These are phyloP conservation scores for Pisolithus orientalis DNA, from an alignment of 768 basidiomycete genomes.

Conservation along the genomic window DNA sequence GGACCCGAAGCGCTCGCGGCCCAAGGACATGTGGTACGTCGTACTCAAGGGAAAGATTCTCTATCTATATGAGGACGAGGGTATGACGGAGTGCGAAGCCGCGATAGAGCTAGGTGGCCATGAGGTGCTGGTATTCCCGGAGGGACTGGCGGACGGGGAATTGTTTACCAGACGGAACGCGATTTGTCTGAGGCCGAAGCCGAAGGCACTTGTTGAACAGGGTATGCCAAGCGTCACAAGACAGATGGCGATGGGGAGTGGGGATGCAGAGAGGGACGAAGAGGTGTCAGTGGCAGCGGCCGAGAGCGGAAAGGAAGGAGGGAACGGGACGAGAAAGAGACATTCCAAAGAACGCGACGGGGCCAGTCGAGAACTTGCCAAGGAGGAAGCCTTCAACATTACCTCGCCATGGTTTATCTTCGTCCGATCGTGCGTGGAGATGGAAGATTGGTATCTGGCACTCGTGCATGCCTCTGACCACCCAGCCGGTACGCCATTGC, in stretches of 20 bases:
- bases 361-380: slow-evolving; percentile 27
- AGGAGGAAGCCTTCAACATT: slow-evolving; percentile 45
- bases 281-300: slow-evolving; percentile 28
- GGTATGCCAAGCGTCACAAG: slow-evolving; percentile 45
- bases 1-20: slow-evolving; percentile 75
- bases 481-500: slow-evolving; percentile 54
- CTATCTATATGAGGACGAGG: slow-evolving; percentile 92
- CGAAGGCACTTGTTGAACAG: slow-evolving; percentile 22
- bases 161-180: slow-evolving; percentile 88
- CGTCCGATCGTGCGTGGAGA: slow-evolving; percentile 78
- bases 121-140: slow-evolving; percentile 69
- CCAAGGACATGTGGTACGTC: slow-evolving; percentile 91
- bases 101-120: slow-evolving; percentile 83
- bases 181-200: slow-evolving; percentile 65
- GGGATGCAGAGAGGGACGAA: slow-evolving; percentile 20
- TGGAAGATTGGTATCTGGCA: slow-evolving; percentile 96
- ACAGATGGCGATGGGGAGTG: not conserved
- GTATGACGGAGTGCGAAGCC: slow-evolving; percentile 83
- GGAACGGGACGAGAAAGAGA: slow-evolving; percentile 31
- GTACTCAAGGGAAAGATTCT: slow-evolving; percentile 88
- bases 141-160: slow-evolving; percentile 77
- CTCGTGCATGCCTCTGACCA: slow-evolving; percentile 69
- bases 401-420: slow-evolving; percentile 90
- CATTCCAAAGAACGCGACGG: slow-evolving; percentile 35
- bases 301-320: slow-evolving; percentile 26